phyloP scores from a whole-genome alignment of 495 filamentous ascomycete genomes.

The Neurospora sp. region DNA sequence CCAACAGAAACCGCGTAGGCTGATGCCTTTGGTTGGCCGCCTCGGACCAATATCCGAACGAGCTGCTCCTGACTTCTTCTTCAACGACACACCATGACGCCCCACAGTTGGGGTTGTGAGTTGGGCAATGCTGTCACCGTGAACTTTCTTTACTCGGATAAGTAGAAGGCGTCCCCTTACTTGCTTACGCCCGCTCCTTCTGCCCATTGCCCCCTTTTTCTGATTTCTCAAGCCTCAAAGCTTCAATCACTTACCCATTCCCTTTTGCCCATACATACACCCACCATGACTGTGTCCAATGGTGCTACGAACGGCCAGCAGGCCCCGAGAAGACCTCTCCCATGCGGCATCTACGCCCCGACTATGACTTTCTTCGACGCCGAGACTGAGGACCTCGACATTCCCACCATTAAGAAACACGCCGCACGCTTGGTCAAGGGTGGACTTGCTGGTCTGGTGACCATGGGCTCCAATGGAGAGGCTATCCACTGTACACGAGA shows the following conservation, averaged over 20 bases:
- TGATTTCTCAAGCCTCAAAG: constrained; percentile 8
- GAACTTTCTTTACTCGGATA: neutral
- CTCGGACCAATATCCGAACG: constrained; percentile 31
- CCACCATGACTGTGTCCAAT: constrained; percentile 29
- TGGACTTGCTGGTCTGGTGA: constrained; percentile 73
- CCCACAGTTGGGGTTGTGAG: neutral
- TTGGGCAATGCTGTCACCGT: neutral
- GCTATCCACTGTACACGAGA: constrained; percentile 69
- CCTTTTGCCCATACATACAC: neutral
- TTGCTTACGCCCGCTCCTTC: neutral
- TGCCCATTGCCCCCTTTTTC: neutral
- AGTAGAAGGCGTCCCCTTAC: neutral
- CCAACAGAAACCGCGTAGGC: neutral
- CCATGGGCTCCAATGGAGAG: constrained; percentile 87
- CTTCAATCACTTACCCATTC: neutral
- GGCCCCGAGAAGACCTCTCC: constrained; percentile 50
- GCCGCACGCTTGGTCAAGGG: constrained; percentile 71
- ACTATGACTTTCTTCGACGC: constrained; percentile 87
- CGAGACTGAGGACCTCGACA: constrained; percentile 72
- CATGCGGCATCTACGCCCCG: constrained; percentile 78
- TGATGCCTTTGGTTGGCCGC: neutral
- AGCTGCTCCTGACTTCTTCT: constrained; percentile 9
- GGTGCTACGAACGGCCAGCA: constrained; percentile 26
- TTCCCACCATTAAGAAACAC: constrained; percentile 66
- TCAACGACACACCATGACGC: neutral